A percentile compares a stretch with the other conserved stretches of the same genome.
These are phyloP conservation scores for Batkoa obscura DNA, from an alignment of 371 early-diverging fungal genomes.

Conservation along the genomic window DNA sequence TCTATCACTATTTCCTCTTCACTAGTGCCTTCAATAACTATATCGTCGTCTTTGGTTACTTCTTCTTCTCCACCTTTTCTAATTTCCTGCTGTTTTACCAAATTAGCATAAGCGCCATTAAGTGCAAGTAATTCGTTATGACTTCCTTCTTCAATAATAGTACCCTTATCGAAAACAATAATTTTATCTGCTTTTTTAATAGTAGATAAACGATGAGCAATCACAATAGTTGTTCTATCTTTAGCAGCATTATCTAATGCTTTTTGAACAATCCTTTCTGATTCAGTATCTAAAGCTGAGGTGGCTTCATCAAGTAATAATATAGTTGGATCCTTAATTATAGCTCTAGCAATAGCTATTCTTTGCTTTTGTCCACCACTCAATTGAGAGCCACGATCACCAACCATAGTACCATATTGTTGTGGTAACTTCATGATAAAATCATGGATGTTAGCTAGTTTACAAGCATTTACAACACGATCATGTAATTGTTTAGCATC, in stretches of 20 bases:
- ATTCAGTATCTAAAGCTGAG: constrained; percentile 38
- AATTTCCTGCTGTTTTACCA: constrained; percentile 30
- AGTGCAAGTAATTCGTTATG: constrained; percentile 41
- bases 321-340: constrained; percentile 34
- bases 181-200: constrained; percentile 53
- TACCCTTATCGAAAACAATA: constrained; percentile 50
- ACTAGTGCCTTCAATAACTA: background rate
- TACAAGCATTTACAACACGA: constrained; percentile 33
- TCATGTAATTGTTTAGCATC: constrained; percentile 40
- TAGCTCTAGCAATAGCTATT: constrained; percentile 32
- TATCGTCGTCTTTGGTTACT: background rate
- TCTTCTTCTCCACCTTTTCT: too few relatives aligned
- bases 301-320: constrained; percentile 72
- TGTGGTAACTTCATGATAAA: constrained; percentile 42
- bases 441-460: constrained; percentile 53
- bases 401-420: constrained; percentile 47
- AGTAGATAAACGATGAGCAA: constrained; percentile 57
- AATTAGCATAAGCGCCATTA: constrained; percentile 17
- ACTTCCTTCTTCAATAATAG: constrained; percentile 46
- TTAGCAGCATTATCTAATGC: constrained; percentile 42
- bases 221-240: constrained; percentile 50
- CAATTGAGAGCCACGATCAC: constrained; percentile 33
- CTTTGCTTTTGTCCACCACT: constrained; percentile 29
- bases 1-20: background rate
- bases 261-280: constrained; percentile 47